Percentiles rank a stretch among this genome's conserved stretches.
Conservation (phyloP, 192 early-diverging fungal genomes). For the Entomortierella parvispora region DNA sequence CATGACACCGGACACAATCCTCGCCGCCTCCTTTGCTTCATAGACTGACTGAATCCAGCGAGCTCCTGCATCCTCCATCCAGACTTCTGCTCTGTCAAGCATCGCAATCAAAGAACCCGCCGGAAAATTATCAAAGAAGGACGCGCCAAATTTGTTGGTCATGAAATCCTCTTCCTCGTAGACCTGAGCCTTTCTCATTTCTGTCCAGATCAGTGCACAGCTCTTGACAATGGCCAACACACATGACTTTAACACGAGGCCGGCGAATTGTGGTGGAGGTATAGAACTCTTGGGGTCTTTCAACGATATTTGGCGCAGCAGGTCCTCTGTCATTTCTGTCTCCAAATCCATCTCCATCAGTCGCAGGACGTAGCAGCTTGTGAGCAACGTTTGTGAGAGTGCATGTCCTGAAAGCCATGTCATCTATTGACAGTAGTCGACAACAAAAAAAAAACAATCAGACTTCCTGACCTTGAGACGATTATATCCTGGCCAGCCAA, state of each 20-base stretch:
- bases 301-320: background rate
- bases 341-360: constrained; percentile 47
- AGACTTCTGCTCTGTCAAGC: constrained; percentile 49
- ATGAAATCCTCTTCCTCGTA: constrained; percentile 75
- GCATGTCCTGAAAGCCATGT: constrained; percentile 71
- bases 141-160: constrained; percentile 62
- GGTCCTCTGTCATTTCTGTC: background rate
- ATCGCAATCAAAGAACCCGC: constrained; percentile 40
- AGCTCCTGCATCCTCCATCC: constrained; percentile 38
- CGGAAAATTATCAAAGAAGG: constrained; percentile 56
- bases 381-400: constrained; percentile 67
- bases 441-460: background rate
- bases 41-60: constrained; percentile 44
- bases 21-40: background rate
- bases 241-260: constrained; percentile 57
- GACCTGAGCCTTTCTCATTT: constrained; percentile 66
- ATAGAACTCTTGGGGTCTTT: background rate
- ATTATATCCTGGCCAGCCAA: background rate
- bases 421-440: constrained; percentile 59
- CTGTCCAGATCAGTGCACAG: constrained; percentile 61
- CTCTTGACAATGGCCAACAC: constrained; percentile 60
- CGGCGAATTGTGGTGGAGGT: constrained; percentile 48
- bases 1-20: constrained; percentile 11
- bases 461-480: background rate
- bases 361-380: constrained; percentile 64